These are phyloP conservation scores for Carpinus fangiana DNA, from an alignment of 306 rosid species.

Conservation along the genomic window DNA sequence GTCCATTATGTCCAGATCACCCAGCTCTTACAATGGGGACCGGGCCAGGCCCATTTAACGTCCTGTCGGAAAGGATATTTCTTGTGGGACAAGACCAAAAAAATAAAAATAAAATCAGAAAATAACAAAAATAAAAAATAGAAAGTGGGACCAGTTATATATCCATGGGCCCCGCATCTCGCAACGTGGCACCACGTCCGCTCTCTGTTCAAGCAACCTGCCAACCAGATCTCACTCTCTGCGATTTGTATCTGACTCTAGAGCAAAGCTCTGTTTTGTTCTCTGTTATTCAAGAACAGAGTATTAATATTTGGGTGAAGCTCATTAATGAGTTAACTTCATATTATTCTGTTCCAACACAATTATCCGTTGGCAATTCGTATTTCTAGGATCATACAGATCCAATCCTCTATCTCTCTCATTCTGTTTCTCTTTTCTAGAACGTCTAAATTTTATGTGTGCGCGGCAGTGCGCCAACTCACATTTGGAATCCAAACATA, in stretches of 20 bases:
- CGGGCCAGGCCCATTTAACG: background rate
- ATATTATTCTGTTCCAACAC: background rate
- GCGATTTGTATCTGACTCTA: too few species aligned
- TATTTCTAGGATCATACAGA: conserved; percentile 37
- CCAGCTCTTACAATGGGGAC: too few species aligned
- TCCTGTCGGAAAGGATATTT: background rate
- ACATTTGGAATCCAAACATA: conserved; percentile 27
- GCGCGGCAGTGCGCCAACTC: conserved; percentile 27
- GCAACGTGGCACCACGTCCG: conserved; percentile 4
- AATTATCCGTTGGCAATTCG: conserved; percentile 29
- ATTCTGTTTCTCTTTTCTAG: conserved; percentile 13
- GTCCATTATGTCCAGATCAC: too few species aligned
- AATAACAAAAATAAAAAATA: background rate
- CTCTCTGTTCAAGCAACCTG: background rate
- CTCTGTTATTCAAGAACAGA: background rate
- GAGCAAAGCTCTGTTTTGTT: background rate
- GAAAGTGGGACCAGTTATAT: background rate
- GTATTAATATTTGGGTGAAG: background rate
- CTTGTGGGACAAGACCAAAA: background rate
- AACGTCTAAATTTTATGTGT: conserved; percentile 26
- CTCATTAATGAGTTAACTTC: background rate
- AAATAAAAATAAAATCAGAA: background rate
- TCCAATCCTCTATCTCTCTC: conserved; percentile 36
- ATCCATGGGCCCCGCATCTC: background rate
- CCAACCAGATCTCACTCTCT: background rate